These are phyloP conservation scores for Cryptococcus sp. DNA, from an alignment of 1,284 basidiomycete species.

Conservation along the genomic window DNA sequence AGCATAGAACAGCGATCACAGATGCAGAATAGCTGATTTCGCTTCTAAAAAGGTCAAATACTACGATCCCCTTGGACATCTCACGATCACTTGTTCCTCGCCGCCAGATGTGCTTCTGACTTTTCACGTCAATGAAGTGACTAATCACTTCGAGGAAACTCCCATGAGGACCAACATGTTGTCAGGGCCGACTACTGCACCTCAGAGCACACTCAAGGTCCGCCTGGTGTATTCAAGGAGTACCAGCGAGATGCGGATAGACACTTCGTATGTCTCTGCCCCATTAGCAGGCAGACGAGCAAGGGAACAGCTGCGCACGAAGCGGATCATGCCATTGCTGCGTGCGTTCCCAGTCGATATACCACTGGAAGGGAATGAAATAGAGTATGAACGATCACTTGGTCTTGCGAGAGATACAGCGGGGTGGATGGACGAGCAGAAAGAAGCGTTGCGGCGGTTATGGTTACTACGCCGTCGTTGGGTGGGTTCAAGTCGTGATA, in stretches of 20 bases:
- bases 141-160: background rate
- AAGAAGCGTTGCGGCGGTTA: conserved; percentile 29
- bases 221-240: conserved; percentile 26
- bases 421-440: conserved; percentile 30
- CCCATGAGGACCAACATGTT: too few species aligned
- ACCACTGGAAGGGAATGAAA: background rate
- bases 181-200: too few species aligned
- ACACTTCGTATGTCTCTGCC: conserved; percentile 7
- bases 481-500: too few species aligned
- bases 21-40: background rate
- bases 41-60: conserved; percentile 34
- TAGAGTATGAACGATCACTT: background rate
- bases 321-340: conserved; percentile 12
- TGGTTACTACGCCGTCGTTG: conserved; percentile 4
- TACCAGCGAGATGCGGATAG: conserved; percentile 12
- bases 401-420: background rate
- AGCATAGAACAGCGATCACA: too few species aligned
- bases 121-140: conserved; percentile 13
- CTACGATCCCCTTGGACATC: conserved; percentile 34
- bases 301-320: conserved; percentile 16
- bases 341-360: background rate
- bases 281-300: background rate
- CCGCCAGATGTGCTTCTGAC: conserved; percentile 42
- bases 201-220: conserved; percentile 6
- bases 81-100: conserved; percentile 39